These are phyloP conservation scores for Diospyros kaki DNA, from an alignment of 148 eudicot genomes.

Conservation along the genomic window DNA sequence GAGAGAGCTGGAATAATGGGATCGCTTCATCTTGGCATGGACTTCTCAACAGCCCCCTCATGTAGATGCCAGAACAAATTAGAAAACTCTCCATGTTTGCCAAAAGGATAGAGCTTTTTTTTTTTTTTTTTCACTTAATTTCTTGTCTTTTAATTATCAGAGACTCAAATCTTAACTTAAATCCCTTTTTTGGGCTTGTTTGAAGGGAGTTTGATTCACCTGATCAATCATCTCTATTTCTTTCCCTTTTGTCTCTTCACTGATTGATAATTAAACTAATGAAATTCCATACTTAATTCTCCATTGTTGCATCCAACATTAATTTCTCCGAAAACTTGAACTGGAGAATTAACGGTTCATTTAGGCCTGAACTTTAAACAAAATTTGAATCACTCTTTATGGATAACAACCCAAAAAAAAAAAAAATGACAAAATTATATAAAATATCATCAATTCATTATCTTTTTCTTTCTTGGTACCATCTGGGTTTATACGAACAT, in stretches of 20 bases:
- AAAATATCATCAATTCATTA: not conserved
- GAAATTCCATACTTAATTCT: not conserved
- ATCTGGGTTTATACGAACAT: no score
- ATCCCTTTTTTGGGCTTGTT: constrained; percentile 13
- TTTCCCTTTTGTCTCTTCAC: not conserved
- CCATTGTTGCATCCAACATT: not conserved
- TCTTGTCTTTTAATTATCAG: constrained; percentile 3
- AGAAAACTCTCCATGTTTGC: not conserved
- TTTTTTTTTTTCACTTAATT: not conserved
- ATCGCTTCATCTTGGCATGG: constrained; percentile 58
- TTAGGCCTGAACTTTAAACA: not conserved
- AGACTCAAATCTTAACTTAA: constrained; percentile 16
- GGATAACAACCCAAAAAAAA: not conserved
- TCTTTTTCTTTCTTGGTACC: not conserved
- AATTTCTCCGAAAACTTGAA: not conserved
- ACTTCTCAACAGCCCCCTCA: constrained; percentile 66
- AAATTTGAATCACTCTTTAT: not conserved
- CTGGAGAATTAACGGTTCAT: not conserved
- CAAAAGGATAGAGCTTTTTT: not conserved
- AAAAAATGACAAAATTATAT: not conserved
- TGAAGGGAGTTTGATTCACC: constrained; percentile 12
- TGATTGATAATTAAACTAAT: not conserved
- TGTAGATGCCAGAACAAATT: constrained; percentile 26
- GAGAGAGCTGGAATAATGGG: constrained; percentile 46
- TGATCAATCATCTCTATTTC: constrained; percentile 14